Evolutionary conservation across 768 basidiomycete species (phyloP).

Genomic region (Mycena indigotica): DNA sequence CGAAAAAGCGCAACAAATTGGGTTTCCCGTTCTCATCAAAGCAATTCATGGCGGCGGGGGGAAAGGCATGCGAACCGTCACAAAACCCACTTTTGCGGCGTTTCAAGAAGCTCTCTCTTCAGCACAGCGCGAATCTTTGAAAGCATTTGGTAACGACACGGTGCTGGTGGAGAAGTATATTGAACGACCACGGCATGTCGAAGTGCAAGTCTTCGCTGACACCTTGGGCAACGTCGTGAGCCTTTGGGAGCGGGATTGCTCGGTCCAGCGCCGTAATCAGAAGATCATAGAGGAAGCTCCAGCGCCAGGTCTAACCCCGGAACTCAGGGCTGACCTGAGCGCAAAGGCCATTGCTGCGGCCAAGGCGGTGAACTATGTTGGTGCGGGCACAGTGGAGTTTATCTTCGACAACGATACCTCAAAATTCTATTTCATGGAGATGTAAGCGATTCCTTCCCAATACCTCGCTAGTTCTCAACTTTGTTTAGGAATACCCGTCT

Average conservation of each 20-base stretch:
- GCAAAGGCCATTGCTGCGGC: constrained; percentile 92
- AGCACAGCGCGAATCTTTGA: constrained; percentile 87
- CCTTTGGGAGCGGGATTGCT: constrained; percentile 95
- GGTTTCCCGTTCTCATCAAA: constrained; percentile 92
- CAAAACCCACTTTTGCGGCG: constrained; percentile 53
- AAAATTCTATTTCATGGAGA: constrained; percentile 95
- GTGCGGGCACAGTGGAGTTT: constrained; percentile 94
- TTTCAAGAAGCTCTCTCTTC: constrained; percentile 82
- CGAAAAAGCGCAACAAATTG: constrained; percentile 55
- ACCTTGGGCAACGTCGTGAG: constrained; percentile 78
- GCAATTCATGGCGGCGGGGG: constrained; percentile 96
- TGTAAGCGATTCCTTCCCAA: constrained; percentile 49
- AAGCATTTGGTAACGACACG: constrained; percentile 83
- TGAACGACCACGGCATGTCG: constrained; percentile 83
- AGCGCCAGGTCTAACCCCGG: constrained; percentile 81
- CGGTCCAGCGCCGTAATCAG: constrained; percentile 89
- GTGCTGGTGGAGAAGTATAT: constrained; percentile 92
- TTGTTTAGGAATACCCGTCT: constrained; percentile 50
- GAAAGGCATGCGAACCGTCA: constrained; percentile 90
- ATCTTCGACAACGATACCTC: constrained; percentile 91
- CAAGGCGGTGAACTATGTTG: constrained; percentile 86
- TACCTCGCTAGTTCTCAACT: neutral
- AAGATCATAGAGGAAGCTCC: constrained; percentile 97
- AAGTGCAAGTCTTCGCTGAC: constrained; percentile 95
- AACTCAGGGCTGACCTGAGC: constrained; percentile 78